These are phyloP conservation scores for Zygoascus meyerae DNA, from an alignment of 1,139 yeast genomes.

Conservation along the genomic window DNA sequence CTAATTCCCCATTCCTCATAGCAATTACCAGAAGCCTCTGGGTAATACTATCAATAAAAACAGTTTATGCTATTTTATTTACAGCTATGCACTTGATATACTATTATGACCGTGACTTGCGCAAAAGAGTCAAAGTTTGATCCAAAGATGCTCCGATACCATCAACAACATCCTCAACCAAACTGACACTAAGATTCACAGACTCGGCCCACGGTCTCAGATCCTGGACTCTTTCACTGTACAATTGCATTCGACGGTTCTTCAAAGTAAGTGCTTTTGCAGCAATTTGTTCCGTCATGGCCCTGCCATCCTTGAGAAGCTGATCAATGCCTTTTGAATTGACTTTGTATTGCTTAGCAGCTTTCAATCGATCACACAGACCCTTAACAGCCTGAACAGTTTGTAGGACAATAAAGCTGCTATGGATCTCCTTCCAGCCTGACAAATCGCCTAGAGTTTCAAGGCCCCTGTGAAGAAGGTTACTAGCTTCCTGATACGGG, in stretches of 20 bases:
- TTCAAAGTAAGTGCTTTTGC: constrained; percentile 20
- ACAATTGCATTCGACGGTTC: constrained; percentile 15
- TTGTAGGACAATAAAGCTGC: constrained; percentile 28
- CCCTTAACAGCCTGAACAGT: constrained; percentile 24
- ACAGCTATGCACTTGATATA: background rate
- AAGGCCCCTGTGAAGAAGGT: background rate
- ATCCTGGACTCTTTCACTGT: constrained; percentile 15
- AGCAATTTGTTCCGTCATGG: constrained; percentile 13
- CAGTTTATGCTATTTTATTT: background rate
- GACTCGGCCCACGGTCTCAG: constrained; percentile 23
- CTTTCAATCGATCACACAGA: constrained; percentile 21
- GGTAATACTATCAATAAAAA: no score
- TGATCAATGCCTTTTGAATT: constrained; percentile 13
- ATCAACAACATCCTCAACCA: constrained; percentile 25
- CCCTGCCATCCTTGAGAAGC: constrained; percentile 13
- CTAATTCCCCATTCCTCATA: no score
- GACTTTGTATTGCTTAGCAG: constrained; percentile 19
- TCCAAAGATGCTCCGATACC: constrained; percentile 20
- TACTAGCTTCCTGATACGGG: background rate
- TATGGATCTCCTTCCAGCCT: constrained; percentile 30
- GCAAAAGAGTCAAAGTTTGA: constrained; percentile 16
- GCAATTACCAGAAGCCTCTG: no score
- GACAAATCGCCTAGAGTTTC: constrained; percentile 6
- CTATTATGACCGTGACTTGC: constrained; percentile 4
- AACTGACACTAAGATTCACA: constrained; percentile 16